phyloP scores from a whole-genome alignment of 352 stramenopile species.

The Stephanocyclus meneghinianus region DNA sequence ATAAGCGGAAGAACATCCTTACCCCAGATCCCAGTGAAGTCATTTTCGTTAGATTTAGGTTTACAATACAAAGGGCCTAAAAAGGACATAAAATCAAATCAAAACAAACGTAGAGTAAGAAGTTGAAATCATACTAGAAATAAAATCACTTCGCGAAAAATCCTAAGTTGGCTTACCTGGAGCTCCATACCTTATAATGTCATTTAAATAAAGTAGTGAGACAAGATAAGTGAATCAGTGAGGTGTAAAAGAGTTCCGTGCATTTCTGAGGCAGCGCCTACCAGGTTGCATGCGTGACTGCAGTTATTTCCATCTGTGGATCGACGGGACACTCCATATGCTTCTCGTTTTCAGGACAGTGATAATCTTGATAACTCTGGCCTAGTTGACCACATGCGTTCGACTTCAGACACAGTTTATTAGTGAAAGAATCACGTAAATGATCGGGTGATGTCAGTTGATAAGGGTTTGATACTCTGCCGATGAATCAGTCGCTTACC shows the following conservation, averaged over 20 bases:
- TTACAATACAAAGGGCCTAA: conserved; percentile 12
- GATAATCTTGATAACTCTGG: conserved; percentile 34
- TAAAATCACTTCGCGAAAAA: background rate
- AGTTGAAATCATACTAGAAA: background rate
- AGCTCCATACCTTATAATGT: conserved; percentile 12
- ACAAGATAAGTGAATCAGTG: background rate
- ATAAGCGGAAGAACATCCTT: background rate
- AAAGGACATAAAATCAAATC: background rate
- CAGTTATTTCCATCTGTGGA: conserved; percentile 56
- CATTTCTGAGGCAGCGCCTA: background rate
- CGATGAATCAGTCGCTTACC: background rate
- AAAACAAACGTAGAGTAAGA: no score
- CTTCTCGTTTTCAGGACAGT: conserved; percentile 48
- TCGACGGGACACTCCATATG: conserved; percentile 49
- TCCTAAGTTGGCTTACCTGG: conserved; percentile 1
- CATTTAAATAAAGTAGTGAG: background rate
- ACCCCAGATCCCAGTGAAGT: conserved; percentile 18
- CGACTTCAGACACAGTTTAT: background rate
- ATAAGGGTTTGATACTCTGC: background rate
- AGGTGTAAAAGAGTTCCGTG: background rate
- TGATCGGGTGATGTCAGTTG: background rate
- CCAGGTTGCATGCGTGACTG: conserved; percentile 60
- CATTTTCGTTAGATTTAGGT: conserved; percentile 6
- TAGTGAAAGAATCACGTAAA: background rate
- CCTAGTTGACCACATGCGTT: conserved; percentile 64